A percentile compares a stretch with the other conserved stretches of the same genome.
Conservation (phyloP, 495 filamentous ascomycete species). For the Saxispiralis lemnorum region DNA sequence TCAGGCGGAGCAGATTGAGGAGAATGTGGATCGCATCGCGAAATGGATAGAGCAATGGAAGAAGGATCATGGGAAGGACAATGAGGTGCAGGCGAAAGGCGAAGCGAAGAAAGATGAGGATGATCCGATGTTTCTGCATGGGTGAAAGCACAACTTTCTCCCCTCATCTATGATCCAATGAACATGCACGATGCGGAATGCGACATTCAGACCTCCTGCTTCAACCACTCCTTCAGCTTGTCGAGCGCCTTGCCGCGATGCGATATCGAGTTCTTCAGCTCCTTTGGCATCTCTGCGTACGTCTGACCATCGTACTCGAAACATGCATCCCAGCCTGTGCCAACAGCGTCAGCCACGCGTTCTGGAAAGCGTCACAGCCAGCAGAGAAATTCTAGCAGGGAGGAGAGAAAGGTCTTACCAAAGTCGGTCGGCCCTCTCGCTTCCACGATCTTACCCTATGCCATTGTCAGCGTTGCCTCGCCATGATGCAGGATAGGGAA, state of each 20-base stretch:
- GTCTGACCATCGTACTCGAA: conserved; percentile 91
- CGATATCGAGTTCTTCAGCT: conserved; percentile 79
- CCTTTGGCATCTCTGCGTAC: conserved; percentile 93
- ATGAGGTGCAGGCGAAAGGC: conserved; percentile 6
- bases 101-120: conserved; percentile 12
- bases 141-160: not conserved
- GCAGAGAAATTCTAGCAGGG: not conserved
- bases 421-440: conserved; percentile 58
- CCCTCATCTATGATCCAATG: too few species aligned
- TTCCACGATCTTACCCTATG: conserved; percentile 56
- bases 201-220: conserved; percentile 16
- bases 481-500: not conserved
- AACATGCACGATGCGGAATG: too few species aligned
- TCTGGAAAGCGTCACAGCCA: not conserved
- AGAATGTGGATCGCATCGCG: conserved; percentile 68
- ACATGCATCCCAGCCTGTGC: conserved; percentile 72
- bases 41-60: conserved; percentile 72
- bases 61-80: conserved; percentile 32
- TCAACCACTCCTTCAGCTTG: conserved; percentile 73
- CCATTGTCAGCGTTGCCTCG: conserved; percentile 2
- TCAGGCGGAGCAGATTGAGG: conserved; percentile 63
- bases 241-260: conserved; percentile 72
- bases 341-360: conserved; percentile 2
- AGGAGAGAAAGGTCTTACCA: conserved; percentile 37
- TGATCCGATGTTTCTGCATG: conserved; percentile 15